Evolutionary conservation across 768 basidiomycete species (phyloP), one percentile per base, ranked within the genome.

Genomic region (Leccinum boreale): DNA sequence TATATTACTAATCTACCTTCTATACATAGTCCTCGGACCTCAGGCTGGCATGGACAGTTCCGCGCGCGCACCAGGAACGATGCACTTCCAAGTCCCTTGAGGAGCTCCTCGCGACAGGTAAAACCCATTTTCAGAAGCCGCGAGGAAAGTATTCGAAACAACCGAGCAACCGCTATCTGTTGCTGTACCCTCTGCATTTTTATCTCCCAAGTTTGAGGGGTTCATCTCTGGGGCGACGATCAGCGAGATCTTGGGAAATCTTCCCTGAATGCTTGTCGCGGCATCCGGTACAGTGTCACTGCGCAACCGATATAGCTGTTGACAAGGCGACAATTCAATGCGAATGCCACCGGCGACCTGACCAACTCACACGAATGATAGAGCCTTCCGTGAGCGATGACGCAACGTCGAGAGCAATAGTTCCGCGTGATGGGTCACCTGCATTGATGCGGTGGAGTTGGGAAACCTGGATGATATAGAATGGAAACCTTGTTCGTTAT

Each of bases 401-500:
- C 21, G 77, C 73, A 1, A 81, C 73, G 21, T 83, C 81, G 1
- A 92, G 73, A 1, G 89, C 82, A 14, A 91, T 77, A 4, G 79
- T 78, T 3, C 90, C 90, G 6, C 85, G 79, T 15, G 84, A 83
- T 2, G 87, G 89, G 65, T 87, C 88, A 3, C 90, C 90, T 0
- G 89, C 85, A 23, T 78, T 83, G 57, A 92, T 85, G 55, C 73
- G 78, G 63, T 81, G 81, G 39, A 86, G 74, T 48, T 79, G 78
- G 21, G 66, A 64, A 3, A 81, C 60, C 81, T 85, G 53, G 9
- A 29, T 35, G 53, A 28, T 31, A 11, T 21, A 46, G 23, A 21
- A 5, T 2, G 31, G 4, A 29, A 36, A 42, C 35, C 44, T 44
- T 26, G 4, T 46, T 11, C 2, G 52, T 29, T 21, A n/a, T 33